A percentile compares a stretch with the other conserved stretches of the same genome.
These are phyloP conservation scores for Brassica napus DNA, from an alignment of 345 rosid species.

Conservation along the genomic window Da-Ae NC_063441.1:18583001-18583500, in stretches of 20 bases:
- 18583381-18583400: constrained; percentile 10
- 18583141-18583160: not conserved
- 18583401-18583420: constrained; percentile 9
- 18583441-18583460: constrained; percentile 12
- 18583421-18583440: constrained; percentile 6
- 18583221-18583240: constrained; percentile 1
- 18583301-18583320: constrained; percentile 15
- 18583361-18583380: constrained; percentile 15
- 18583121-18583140: not conserved
- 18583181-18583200: not conserved
- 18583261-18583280: not conserved
- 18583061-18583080: constrained; percentile 8
- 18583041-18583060: constrained; percentile 9
- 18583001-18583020: constrained; percentile 4
- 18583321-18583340: not conserved
- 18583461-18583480: constrained; percentile 20
- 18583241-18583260: not conserved
- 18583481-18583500: constrained; percentile 29
- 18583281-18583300: not conserved
- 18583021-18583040: not conserved
- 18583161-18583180: not conserved
- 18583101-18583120: constrained; percentile 1
- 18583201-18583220: not conserved
- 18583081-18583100: constrained; percentile 4
- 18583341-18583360: constrained; percentile 10